Conservation (phyloP, 2,329 filamentous ascomycete genomes). For the Colletotrichum musae region DNA sequence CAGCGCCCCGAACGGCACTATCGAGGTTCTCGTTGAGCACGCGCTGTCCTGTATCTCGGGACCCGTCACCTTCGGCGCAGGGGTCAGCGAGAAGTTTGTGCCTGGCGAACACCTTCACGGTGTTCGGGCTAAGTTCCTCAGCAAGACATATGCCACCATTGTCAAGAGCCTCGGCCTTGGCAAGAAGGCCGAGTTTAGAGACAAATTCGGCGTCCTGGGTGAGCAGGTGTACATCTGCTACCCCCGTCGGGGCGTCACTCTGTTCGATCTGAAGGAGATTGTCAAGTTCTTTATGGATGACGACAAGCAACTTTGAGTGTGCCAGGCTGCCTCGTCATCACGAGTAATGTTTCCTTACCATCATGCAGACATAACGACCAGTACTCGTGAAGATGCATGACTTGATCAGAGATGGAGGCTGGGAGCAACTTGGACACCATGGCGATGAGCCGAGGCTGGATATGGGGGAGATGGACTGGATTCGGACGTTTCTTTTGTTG, state of each 20-base stretch:
- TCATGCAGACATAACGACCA: too few relatives aligned
- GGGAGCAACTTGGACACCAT: background rate
- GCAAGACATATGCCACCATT: conserved; percentile 85
- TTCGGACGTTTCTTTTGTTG: too few relatives aligned
- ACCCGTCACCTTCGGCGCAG: conserved; percentile 87
- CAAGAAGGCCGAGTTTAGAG: conserved; percentile 89
- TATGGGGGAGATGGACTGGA: background rate
- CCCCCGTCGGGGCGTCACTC: conserved; percentile 86
- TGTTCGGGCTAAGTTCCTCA: conserved; percentile 84
- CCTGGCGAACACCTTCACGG: conserved; percentile 88
- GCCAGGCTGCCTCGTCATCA: too few relatives aligned
- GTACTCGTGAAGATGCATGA: too few relatives aligned
- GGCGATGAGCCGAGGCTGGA: too few relatives aligned
- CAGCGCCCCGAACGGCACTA: conserved; percentile 85
- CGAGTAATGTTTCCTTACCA: too few relatives aligned
- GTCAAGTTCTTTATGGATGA: conserved; percentile 91
- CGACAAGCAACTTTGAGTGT: conserved; percentile 16
- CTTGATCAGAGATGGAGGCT: too few relatives aligned
- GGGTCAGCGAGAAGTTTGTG: conserved; percentile 80
- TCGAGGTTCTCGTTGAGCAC: conserved; percentile 85
- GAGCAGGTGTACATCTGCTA: conserved; percentile 93
- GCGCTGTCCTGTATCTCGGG: conserved; percentile 69
- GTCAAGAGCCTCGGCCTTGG: conserved; percentile 86
- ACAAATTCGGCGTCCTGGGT: conserved; percentile 88
- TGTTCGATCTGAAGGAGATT: conserved; percentile 86